Percentiles rank a stretch among this genome's conserved stretches.
These are phyloP conservation scores for Pseudodiploospora longispora DNA, from an alignment of 2,329 filamentous ascomycete genomes.

Conservation along the genomic window DNA sequence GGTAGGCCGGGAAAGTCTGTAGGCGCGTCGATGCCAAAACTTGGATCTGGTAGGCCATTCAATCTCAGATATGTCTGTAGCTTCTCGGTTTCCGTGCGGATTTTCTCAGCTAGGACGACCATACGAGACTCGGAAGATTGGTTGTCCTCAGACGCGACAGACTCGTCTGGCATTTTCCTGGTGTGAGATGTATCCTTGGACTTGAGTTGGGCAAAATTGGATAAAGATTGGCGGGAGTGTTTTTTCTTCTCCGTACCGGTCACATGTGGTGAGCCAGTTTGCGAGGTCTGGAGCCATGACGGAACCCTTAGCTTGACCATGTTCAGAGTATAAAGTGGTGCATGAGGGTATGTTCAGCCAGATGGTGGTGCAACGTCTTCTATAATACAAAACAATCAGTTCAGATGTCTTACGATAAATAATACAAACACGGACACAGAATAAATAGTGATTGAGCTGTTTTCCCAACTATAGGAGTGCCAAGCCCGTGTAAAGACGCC, in stretches of 20 bases:
- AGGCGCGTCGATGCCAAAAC: conserved; percentile 37
- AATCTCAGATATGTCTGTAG: conserved; percentile 39
- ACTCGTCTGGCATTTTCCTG: background rate
- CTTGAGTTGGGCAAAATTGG: conserved; percentile 18
- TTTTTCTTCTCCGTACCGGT: conserved; percentile 22
- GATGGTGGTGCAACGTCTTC: too few species aligned
- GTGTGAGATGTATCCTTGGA: conserved; percentile 12
- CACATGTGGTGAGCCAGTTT: conserved; percentile 9
- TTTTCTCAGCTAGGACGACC: conserved; percentile 38
- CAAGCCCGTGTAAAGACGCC: too few species aligned
- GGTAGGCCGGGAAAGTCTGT: conserved; percentile 40
- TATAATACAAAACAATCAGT: too few species aligned
- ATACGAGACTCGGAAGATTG: conserved; percentile 28
- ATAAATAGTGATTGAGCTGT: too few species aligned
- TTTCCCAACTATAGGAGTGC: too few species aligned
- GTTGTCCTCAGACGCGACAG: background rate
- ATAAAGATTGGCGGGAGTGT: conserved; percentile 25
- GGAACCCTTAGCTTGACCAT: conserved; percentile 29
- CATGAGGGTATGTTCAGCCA: too few species aligned
- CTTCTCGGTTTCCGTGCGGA: conserved; percentile 40
- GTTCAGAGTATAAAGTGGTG: background rate
- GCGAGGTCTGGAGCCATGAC: conserved; percentile 24
- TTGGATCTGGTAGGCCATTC: conserved; percentile 32
- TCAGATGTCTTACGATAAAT: too few species aligned
- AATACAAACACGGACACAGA: too few species aligned